Evolutionary conservation across 2,329 filamentous ascomycete species (phyloP).

Genomic region (Aureobasidium sp.): DNA sequence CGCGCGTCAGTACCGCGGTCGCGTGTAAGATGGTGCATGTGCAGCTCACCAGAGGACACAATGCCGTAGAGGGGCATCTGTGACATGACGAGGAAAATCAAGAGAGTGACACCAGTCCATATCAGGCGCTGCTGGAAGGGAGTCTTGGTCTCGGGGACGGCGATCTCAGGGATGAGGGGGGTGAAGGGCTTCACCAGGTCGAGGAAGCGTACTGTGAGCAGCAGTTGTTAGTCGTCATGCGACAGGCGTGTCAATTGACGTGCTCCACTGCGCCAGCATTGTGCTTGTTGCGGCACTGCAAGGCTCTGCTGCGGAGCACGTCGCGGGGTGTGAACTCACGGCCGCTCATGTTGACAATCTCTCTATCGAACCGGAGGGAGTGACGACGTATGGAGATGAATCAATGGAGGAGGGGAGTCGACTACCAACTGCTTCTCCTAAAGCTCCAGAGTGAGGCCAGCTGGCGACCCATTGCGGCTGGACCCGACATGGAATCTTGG

Average conservation of each 20-base stretch:
- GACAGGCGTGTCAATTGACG: conserved; percentile 6
- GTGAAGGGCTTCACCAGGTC: conserved; percentile 99
- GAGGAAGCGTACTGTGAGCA: conserved; percentile 80
- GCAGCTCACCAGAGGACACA: conserved; percentile 63
- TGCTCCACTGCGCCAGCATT: neutral
- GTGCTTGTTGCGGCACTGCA: neutral
- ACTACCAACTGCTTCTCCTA: conserved; percentile 7
- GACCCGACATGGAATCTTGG: conserved; percentile 11
- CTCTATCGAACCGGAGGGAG: conserved; percentile 13
- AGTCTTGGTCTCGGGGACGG: conserved; percentile 95
- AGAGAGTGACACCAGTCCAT: conserved; percentile 59
- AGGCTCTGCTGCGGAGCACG: neutral
- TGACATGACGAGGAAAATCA: conserved; percentile 99
- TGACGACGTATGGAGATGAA: conserved; percentile 10
- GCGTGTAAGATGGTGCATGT: neutral
- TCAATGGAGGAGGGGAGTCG: conserved; percentile 14
- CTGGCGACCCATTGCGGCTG: conserved; percentile 5
- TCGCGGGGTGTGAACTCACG: conserved; percentile 37
- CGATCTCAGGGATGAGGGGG: conserved; percentile 98
- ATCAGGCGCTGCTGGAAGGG: conserved; percentile 80
- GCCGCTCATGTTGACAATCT: conserved; percentile 45
- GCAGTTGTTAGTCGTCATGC: conserved; percentile 19
- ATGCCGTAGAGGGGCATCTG: conserved; percentile 98
- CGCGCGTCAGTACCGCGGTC: conserved; percentile 15
- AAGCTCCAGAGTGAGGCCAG: conserved; percentile 15